These are phyloP conservation scores for Blastobotrys aristatus DNA, from an alignment of 1,139 yeast genomes.

Conservation along the genomic window DNA sequence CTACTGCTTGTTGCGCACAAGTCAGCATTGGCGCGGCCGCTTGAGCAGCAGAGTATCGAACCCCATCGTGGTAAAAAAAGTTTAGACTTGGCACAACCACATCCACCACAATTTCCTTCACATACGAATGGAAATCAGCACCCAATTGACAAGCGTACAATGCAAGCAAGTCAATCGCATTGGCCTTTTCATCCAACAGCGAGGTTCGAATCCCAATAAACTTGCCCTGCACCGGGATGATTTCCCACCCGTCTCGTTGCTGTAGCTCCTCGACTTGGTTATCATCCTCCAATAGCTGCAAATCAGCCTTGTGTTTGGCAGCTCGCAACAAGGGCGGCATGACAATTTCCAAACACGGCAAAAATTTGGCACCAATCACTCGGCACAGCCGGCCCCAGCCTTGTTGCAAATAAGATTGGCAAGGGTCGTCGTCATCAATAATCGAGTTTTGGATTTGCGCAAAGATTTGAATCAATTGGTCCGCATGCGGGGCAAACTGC, in stretches of 20 bases:
- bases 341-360: slow-evolving; percentile 84
- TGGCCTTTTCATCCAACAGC: slow-evolving; percentile 82
- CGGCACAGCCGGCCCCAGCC: slow-evolving; percentile 96
- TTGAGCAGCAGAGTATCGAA: slow-evolving; percentile 82
- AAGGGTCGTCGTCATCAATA: slow-evolving; percentile 66
- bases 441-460: slow-evolving; percentile 56
- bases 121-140: slow-evolving; percentile 78
- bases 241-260: slow-evolving; percentile 93
- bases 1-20: slow-evolving; percentile 42
- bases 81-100: slow-evolving; percentile 85
- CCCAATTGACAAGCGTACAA: slow-evolving; percentile 85
- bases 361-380: slow-evolving; percentile 76
- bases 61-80: slow-evolving; percentile 91
- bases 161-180: slow-evolving; percentile 83
- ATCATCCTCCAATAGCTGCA: slow-evolving; percentile 78
- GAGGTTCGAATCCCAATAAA: slow-evolving; percentile 94
- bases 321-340: slow-evolving; percentile 80
- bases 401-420: slow-evolving; percentile 79
- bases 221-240: slow-evolving; percentile 84
- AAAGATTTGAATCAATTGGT: slow-evolving; percentile 67
- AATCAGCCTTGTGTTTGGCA: slow-evolving; percentile 87
- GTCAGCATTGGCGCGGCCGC: slow-evolving; percentile 73
- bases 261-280: slow-evolving; percentile 79
- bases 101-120: slow-evolving; percentile 68
- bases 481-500: slow-evolving; percentile 71